Evolutionary conservation across 192 early-diverging fungal genomes (phyloP), one percentile per base, ranked within the genome.

Genomic region (Geranomyces variabilis): DNA sequence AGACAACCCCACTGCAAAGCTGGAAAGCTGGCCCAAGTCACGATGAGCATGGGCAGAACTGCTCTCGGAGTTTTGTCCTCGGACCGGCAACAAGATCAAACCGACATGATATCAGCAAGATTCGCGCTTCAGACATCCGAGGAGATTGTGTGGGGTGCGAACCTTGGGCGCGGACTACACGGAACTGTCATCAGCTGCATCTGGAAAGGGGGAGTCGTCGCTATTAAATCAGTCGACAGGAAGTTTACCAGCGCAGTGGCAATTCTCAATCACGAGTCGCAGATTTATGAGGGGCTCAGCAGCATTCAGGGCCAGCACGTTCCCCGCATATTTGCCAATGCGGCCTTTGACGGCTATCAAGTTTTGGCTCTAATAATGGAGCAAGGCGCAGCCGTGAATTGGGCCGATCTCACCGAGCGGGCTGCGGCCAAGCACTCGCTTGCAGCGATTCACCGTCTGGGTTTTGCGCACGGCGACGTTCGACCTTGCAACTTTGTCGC

Each of bases 281-380:
- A 34, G 8, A 60, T 60, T 4, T 60, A 60, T 26, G 58, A 60
- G 58, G 31, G 6, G 3, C 58, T 60, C 5, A 6, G 58, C 58
- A 60, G 58, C 58, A 60, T 60, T 17, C 58, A 60, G 31, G 58
- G 58, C 58, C 2, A 28, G 58, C 58, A 60, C 58, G 17, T 60
- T 19, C 58, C 58, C 58, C 58, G 17, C 2, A 60, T 60, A 7
- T 34, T 28, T 33, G 58, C 58, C 21, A 4, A 17, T 8, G 58
- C 17, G 31, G 31, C 29, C 5, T 34, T 8, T 8, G 58, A 60
- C 12, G 58, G 58, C 9, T 60, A 60, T 34, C 58, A 60, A 34
- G 31, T 33, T 17, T 8, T 60, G 58, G 58, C 9, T 60, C 31
- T 60, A 8, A 26, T 60, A 26, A 60, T 60, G 58, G 58, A 60